Conservation (phyloP, 805 yeast genomes). For the Suhomyces sp. region DNA sequence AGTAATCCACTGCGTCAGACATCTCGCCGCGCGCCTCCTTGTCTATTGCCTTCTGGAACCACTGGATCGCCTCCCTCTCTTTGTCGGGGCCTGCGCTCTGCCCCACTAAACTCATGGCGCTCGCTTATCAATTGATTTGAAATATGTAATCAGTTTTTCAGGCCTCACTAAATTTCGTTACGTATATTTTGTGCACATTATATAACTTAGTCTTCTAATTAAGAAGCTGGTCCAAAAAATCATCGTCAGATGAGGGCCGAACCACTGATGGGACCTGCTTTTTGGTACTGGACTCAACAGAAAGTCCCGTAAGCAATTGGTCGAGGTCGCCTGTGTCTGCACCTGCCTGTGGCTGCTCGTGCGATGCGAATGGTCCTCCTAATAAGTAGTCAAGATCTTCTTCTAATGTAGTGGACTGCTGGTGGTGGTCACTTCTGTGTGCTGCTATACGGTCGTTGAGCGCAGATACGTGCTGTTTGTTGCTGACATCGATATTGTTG, state of each 20-base stretch:
- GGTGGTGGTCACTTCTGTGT: conserved; percentile 2
- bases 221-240: conserved; percentile 18
- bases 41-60: conserved; percentile 67
- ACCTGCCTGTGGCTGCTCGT: not conserved
- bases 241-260: not conserved
- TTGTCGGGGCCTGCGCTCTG: not conserved
- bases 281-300: not conserved
- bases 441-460: not conserved
- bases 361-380: conserved; percentile 7
- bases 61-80: conserved; percentile 48
- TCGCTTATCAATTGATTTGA: not conserved
- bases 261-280: not conserved
- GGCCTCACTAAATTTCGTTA: not conserved
- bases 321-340: not conserved
- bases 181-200: not conserved
- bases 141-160: not conserved
- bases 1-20: conserved; percentile 76
- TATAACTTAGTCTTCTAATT: conserved; percentile 2
- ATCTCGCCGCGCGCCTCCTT: conserved; percentile 72
- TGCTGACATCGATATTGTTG: conserved; percentile 24
- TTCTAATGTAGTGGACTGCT: conserved; percentile 1
- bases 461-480: conserved; percentile 14
- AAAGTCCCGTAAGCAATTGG: not conserved
- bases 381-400: conserved; percentile 13
- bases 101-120: not conserved